Evolutionary conservation across 75 land plant species (phyloP).

Genomic region (Pinus albicaulis): DNA sequence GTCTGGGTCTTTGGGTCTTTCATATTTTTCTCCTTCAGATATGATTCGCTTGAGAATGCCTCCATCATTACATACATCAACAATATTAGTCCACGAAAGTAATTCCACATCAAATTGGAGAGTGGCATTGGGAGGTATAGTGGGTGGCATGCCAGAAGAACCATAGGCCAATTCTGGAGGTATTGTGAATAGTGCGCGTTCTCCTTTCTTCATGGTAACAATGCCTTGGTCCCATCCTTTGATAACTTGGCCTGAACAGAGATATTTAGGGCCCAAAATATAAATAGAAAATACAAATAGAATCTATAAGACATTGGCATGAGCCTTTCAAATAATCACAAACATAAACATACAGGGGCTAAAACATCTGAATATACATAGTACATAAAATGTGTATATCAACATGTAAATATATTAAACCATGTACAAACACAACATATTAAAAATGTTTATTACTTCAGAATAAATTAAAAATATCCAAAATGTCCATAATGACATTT

Average conservation of each 20-base stretch:
- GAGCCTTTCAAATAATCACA: too few species aligned
- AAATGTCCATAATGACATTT: too few species aligned
- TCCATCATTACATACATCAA: slow-evolving; percentile 55
- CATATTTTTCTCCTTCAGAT: slow-evolving; percentile 31
- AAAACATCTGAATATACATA: too few species aligned
- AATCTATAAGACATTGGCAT: too few species aligned
- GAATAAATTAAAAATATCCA: too few species aligned
- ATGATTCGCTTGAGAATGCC: slow-evolving; percentile 42
- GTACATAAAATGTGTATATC: too few species aligned
- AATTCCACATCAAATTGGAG: slow-evolving; percentile 78
- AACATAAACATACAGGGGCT: too few species aligned
- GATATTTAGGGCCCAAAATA: background rate
- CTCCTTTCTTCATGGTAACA: slow-evolving; percentile 55
- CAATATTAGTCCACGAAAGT: slow-evolving; percentile 68
- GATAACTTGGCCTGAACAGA: slow-evolving; percentile 30
- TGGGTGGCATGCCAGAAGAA: slow-evolving; percentile 34
- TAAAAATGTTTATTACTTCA: too few species aligned
- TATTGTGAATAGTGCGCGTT: slow-evolving; percentile 47
- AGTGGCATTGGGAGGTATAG: slow-evolving; percentile 75
- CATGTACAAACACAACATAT: too few species aligned
- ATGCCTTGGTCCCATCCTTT: slow-evolving; percentile 56
- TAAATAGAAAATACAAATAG: background rate
- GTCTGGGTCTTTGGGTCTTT: slow-evolving; percentile 37
- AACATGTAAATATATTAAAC: too few species aligned
- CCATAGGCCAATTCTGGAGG: slow-evolving; percentile 44